Evolutionary conservation across 768 basidiomycete genomes (phyloP).

Genomic region (Mycena venus): DNA sequence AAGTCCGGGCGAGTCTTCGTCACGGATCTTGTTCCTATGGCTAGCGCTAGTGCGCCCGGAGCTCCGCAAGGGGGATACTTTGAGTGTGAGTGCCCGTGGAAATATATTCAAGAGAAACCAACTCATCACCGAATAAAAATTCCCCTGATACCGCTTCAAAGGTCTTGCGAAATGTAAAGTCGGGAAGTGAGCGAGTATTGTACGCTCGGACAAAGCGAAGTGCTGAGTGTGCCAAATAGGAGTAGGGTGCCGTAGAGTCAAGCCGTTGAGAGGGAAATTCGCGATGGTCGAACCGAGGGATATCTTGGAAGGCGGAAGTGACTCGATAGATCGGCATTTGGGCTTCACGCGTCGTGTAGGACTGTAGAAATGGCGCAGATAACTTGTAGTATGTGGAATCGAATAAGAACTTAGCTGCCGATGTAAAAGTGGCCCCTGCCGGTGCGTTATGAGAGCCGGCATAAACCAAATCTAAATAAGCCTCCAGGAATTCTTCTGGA

Average conservation of each 20-base stretch:
- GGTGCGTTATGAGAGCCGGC: background rate
- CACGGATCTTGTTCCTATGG: conserved; percentile 20
- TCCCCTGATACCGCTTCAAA: background rate
- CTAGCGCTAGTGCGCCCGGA: background rate
- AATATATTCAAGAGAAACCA: background rate
- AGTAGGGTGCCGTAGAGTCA: background rate
- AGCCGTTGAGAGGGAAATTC: background rate
- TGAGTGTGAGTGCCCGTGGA: background rate
- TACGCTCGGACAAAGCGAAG: background rate
- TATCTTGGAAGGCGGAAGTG: background rate
- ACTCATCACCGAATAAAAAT: conserved; percentile 2
- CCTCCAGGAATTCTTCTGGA: conserved; percentile 44
- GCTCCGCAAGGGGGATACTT: conserved; percentile 20
- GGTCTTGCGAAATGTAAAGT: background rate
- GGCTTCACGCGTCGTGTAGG: background rate
- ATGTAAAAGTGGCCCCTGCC: background rate
- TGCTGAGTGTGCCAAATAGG: background rate
- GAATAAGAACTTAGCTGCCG: background rate
- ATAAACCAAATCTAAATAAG: conserved; percentile 33
- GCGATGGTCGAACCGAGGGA: background rate
- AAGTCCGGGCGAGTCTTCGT: conserved; percentile 15
- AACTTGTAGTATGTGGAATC: background rate
- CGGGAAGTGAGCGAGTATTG: background rate
- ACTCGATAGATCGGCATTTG: background rate
- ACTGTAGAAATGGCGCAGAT: background rate